Conservation (phyloP, 129 eudicot species). For the Ambrosia artemisiifolia region DNA sequence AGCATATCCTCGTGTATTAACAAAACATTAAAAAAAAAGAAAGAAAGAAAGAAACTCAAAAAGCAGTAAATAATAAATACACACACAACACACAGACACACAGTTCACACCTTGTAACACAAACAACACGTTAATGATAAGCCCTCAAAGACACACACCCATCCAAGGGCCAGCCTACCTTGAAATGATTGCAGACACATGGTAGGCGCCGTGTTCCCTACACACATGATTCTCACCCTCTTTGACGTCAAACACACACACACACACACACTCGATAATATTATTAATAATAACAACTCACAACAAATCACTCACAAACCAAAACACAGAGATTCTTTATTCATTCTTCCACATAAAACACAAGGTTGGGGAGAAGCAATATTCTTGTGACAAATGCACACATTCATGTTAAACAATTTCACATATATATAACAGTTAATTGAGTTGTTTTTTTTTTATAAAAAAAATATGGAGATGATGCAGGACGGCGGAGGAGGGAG, state of each 20-base stretch:
- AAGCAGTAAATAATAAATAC: no score
- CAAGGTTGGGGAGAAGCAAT: slow-evolving; percentile 31
- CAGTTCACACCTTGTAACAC: slow-evolving; percentile 13
- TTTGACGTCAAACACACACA: slow-evolving; percentile 4
- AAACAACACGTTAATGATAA: slow-evolving; percentile 12
- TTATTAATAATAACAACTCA: background rate
- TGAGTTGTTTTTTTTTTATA: background rate
- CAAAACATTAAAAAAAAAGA: background rate
- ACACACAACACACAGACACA: no score
- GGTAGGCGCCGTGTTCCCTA: slow-evolving; percentile 24
- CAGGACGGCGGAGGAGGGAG: slow-evolving; percentile 66
- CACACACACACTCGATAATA: slow-evolving; percentile 10
- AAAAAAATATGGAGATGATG: slow-evolving; percentile 40
- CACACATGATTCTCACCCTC: slow-evolving; percentile 28
- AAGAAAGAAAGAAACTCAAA: background rate
- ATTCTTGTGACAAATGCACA: slow-evolving; percentile 53
- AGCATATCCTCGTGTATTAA: slow-evolving; percentile 2
- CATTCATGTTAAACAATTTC: slow-evolving; percentile 11
- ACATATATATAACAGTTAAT: background rate
- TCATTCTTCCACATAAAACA: background rate
- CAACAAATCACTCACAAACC: background rate
- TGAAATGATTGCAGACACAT: slow-evolving; percentile 35
- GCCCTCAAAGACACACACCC: background rate
- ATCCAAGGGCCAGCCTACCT: slow-evolving; percentile 24
- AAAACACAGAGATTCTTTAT: slow-evolving; percentile 23